Base-by-base conservation (phyloP, 192 early-diverging fungal genomes). In the Podochytrium sp. region DNA sequence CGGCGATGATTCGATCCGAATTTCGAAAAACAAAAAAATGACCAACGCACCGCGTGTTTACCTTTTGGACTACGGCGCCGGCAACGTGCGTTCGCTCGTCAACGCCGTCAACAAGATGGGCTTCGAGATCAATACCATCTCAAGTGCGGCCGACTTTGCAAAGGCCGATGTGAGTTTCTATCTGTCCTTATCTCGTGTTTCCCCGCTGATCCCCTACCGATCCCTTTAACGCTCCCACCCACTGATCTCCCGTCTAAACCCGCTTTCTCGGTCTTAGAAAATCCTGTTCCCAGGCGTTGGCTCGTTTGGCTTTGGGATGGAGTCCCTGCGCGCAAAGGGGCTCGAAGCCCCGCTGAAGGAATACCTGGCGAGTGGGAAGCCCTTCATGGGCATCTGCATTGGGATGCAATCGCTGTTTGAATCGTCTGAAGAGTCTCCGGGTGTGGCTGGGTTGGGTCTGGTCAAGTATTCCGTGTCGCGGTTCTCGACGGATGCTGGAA, bases 251-350 rank as follows among this genome's bases (percentile, higher is more conserved):
- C 56, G 7, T 47, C 7, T 20, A 47, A 47, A 47, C 43, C 43
- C 7, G 43, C 20, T 23, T 55, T 55, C 18, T 6, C 52, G 5
- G n/a, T 23, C 12, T 53, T 76, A 96, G 92, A 96, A 95, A 93
- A 85, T 99, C 49, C 92, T 99, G 52, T 99, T 99, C 75, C 98
- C 98, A 5, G 98, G 98, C 50, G 98, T 99, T 2, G 98, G 98
- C 23, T 95, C 95, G 0, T 99, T 97, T 72, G 98, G 97, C 20
- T 85, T 90, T 65, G 96, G 95, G 6, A 95, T 98, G 91, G 78
- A 86, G 34, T 88, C 89, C 6, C 76, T 99, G 41, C 76, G 81
- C 25, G 61, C 81, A 47, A 92, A 90, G 53, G 92, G 94, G 16
- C 95, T 93, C 50, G 89, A 81, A 20, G 89, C 93, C 73, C 92